Evolutionary conservation across 129 eudicot genomes (phyloP), one percentile per base, ranked within the genome.

Genomic region (Saposhnikovia divaricata): DNA sequence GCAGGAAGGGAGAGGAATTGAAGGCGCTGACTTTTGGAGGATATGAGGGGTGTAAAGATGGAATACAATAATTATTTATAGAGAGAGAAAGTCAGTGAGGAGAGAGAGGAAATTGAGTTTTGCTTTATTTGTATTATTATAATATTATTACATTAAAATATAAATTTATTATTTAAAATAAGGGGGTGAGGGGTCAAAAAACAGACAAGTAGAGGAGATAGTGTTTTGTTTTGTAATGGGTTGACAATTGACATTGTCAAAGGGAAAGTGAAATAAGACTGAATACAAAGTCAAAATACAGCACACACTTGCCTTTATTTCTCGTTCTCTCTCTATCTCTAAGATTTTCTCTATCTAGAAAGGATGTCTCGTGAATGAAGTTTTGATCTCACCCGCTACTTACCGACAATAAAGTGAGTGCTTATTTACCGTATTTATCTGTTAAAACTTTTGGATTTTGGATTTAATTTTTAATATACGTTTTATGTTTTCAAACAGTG

Each of bases 11-110:
- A 78, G 88, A 83, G 89, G 88, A 90, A 87, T 51, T 85, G 34
- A 85, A 92, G 96, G 98, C 98, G 98, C 98, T 94, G 98, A 92
- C 98, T 94, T 94, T 92, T 87, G 92, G 85, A 83, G 81, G 83
- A 39, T 83, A 59, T 46, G 53, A 55, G 73, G 73, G 75, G 78
- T 77, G 76, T 80, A 53, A 77, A 82, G 81, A 82, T 83, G 79
- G 81, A 88, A 81, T 38, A 77, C 81, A 83, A 81, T 80, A 73
- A 74, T 82, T 82, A 82, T 81, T 72, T 78, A 86, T 86, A 73
- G 83, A 85, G 75, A 34, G 80, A 42, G 78, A 75, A 85, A 83
- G 80, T 61, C 78, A 73, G 78, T 15, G 78, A 5, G 25, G 9
- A 80, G 79, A 77, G 63, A 68, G 74, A 61, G 68, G 23, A 42